These are phyloP conservation scores for Malus hybrid DNA, from an alignment of 331 rosid species.

Conservation along the genomic window DNA sequence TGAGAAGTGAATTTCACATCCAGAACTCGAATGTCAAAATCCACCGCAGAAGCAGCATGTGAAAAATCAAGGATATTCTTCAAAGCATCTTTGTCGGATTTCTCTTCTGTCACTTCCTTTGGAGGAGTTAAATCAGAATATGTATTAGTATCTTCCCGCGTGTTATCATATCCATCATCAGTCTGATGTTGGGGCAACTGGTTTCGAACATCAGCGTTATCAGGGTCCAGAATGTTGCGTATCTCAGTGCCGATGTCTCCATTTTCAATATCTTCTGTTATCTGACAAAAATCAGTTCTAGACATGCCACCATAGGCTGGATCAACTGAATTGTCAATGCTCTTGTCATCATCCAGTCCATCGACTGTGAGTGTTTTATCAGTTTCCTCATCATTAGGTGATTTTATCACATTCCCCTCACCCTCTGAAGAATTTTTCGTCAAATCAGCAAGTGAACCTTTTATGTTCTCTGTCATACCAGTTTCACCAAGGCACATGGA, in stretches of 20 bases:
- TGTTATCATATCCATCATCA: conserved; percentile 6
- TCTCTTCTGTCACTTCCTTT: conserved; percentile 20
- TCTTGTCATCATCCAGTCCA: conserved; percentile 5
- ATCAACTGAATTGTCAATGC: conserved; percentile 8
- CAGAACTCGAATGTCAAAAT: conserved; percentile 60
- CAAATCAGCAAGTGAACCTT: conserved; percentile 18
- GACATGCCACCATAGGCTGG: conserved; percentile 16
- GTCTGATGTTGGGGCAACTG: conserved; percentile 12
- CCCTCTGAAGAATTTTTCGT: conserved; percentile 13
- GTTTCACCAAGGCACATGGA: conserved; percentile 16
- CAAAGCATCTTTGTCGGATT: conserved; percentile 35
- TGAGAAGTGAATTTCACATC: conserved; percentile 61
- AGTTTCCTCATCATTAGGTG: conserved; percentile 15
- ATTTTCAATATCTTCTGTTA: conserved; percentile 22
- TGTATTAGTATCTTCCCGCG: conserved; percentile 12
- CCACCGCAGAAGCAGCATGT: conserved; percentile 34
- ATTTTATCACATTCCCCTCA: conserved; percentile 15
- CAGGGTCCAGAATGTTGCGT: conserved; percentile 13
- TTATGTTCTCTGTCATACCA: conserved; percentile 12
- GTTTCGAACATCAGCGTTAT: conserved; percentile 10
- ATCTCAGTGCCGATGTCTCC: conserved; percentile 15
- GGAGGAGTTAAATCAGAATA: conserved; percentile 11
- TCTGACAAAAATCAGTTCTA: conserved; percentile 8
- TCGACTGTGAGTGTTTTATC: conserved; percentile 24
- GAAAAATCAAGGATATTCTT: conserved; percentile 55